A percentile compares a stretch with the other conserved stretches of the same genome.
Evolutionary conservation across 2,329 filamentous ascomycete species (phyloP).

Genomic region (Penicillium decumbens): DNA sequence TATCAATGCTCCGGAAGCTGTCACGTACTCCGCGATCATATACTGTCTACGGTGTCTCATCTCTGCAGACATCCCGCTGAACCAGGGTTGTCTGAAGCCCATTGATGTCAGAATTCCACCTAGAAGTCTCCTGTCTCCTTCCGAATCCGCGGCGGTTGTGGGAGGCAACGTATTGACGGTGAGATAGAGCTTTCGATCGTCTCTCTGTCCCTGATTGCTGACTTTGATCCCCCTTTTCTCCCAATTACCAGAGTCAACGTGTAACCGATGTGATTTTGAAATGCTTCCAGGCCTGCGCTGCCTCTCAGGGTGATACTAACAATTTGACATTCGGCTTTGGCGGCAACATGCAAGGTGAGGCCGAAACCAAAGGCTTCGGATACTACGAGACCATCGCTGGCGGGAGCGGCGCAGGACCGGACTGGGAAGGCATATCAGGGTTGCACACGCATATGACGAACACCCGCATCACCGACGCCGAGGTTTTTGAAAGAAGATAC

Average conservation of each 20-base stretch:
- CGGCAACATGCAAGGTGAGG: conserved; percentile 16
- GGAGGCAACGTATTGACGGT: conserved; percentile 75
- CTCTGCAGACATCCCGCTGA: conserved; percentile 71
- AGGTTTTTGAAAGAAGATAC: conserved; percentile 73
- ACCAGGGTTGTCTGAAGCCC: conserved; percentile 73
- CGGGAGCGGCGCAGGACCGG: conserved; percentile 66
- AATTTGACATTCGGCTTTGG: conserved; percentile 47
- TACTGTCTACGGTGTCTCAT: conserved; percentile 75
- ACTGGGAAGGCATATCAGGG: conserved; percentile 68
- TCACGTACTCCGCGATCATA: conserved; percentile 75
- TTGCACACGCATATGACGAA: conserved; percentile 88
- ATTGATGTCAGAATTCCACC: conserved; percentile 67
- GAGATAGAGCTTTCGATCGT: conserved; percentile 47
- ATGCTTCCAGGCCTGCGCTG: conserved; percentile 70
- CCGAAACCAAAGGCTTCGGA: conserved; percentile 51
- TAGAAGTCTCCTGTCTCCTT: conserved; percentile 66
- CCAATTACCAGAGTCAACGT: conserved; percentile 17
- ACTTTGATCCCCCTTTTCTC: neutral
- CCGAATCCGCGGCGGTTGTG: conserved; percentile 68
- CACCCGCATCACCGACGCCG: conserved; percentile 74
- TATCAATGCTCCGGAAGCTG: conserved; percentile 70
- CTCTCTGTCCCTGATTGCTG: neutral
- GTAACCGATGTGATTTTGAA: conserved; percentile 64
- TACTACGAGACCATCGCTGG: conserved; percentile 83
- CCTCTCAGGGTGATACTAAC: conserved; percentile 71